These are phyloP conservation scores for Amaranthus tricolor DNA, from an alignment of 179 eudicot genomes.

Conservation along the genomic window DNA sequence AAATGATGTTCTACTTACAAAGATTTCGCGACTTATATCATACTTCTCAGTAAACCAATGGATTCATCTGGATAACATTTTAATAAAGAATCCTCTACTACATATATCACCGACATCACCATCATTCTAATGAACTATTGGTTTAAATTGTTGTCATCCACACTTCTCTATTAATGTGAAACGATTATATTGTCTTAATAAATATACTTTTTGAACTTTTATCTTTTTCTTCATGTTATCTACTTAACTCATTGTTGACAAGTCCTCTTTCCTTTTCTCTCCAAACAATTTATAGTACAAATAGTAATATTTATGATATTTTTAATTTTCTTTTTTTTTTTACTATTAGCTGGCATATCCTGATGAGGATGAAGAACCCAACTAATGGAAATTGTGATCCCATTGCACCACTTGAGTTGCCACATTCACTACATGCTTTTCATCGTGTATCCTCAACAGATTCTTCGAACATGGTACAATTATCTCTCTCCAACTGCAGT, in stretches of 20 bases:
- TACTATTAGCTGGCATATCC: slow-evolving; percentile 81
- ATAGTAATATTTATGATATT: neutral
- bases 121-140: neutral
- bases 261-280: neutral
- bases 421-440: slow-evolving; percentile 93
- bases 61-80: neutral
- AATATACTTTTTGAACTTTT: neutral
- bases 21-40: neutral
- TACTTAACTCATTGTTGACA: neutral
- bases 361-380: slow-evolving; percentile 85
- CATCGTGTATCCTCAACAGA: slow-evolving; percentile 65
- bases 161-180: neutral
- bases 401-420: slow-evolving; percentile 85
- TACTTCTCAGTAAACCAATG: neutral
- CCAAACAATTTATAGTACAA: neutral
- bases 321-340: neutral
- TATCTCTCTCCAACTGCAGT: neutral
- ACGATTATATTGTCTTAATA: neutral
- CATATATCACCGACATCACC: neutral
- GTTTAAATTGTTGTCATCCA: neutral
- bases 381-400: slow-evolving; percentile 70
- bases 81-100: neutral
- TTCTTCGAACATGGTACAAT: slow-evolving; percentile 61
- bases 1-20: neutral
- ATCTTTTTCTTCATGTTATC: neutral